Evolutionary conservation across 1,284 basidiomycete species (phyloP).

Genomic region (Tylopilus sp.): DNA sequence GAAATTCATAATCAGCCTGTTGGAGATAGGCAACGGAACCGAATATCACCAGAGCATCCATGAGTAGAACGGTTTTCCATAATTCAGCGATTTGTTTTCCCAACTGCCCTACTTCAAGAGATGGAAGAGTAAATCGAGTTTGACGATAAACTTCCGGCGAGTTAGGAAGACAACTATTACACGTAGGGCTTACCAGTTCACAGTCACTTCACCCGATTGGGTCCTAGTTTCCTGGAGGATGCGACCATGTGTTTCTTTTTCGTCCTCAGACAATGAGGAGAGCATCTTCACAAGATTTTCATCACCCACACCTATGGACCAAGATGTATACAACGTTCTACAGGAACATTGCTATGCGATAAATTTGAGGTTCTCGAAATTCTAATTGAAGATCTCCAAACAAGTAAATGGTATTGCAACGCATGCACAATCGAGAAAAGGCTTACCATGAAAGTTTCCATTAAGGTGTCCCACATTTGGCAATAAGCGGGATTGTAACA

Average conservation of each 20-base stretch:
- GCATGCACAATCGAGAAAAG: not conserved
- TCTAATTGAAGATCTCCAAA: no score
- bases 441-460: constrained; percentile 8
- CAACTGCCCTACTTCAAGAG: not conserved
- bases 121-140: not conserved
- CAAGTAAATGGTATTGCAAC: no score
- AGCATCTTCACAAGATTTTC: not conserved
- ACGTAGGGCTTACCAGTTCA: constrained; percentile 5
- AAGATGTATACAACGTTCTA: not conserved
- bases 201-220: constrained; percentile 2
- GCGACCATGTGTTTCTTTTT: constrained; percentile 4
- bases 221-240: not conserved
- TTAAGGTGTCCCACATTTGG: not conserved
- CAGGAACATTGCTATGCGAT: not conserved
- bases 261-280: not conserved
- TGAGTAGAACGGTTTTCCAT: not conserved
- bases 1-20: no score
- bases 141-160: not conserved
- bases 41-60: no score
- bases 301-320: not conserved
- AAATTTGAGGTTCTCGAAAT: constrained; percentile 1
- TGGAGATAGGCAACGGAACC: no score
- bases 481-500: not conserved
- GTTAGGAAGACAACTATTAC: constrained; percentile 8
- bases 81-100: not conserved